These are phyloP conservation scores for Cutaneotrichosporon sp. DNA, from an alignment of 1,284 basidiomycete genomes.

Conservation along the genomic window DNA sequence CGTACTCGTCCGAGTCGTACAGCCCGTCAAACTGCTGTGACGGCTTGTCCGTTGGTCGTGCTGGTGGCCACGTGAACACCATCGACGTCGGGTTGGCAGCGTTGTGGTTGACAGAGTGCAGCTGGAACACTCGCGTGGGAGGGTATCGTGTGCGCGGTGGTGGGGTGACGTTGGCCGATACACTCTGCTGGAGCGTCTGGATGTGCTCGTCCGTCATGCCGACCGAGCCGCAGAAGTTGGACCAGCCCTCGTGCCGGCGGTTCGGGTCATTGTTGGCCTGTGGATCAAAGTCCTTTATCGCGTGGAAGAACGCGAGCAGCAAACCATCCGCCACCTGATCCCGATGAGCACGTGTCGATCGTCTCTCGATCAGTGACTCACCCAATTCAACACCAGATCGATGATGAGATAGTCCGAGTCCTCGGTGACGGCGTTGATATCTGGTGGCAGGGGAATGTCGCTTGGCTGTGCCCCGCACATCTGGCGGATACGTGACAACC, in stretches of 20 bases:
- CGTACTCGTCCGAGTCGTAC: slow-evolving; percentile 78
- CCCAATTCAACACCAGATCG: slow-evolving; percentile 93
- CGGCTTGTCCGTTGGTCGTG: slow-evolving; percentile 33
- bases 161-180: slow-evolving; percentile 29
- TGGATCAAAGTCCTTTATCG: slow-evolving; percentile 63
- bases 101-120: slow-evolving; percentile 27
- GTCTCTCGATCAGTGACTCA: slow-evolving; percentile 24
- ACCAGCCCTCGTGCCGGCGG: slow-evolving; percentile 73
- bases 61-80: slow-evolving; percentile 82
- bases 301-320: slow-evolving; percentile 93
- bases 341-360: slow-evolving; percentile 5
- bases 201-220: slow-evolving; percentile 45
- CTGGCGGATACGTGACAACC: slow-evolving; percentile 55
- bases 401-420: slow-evolving; percentile 83
- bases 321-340: slow-evolving; percentile 71
- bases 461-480: slow-evolving; percentile 54
- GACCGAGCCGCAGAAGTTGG: slow-evolving; percentile 90
- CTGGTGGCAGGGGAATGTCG: slow-evolving; percentile 49
- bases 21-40: slow-evolving; percentile 57
- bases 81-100: slow-evolving; percentile 24
- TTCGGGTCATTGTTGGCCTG: slow-evolving; percentile 74
- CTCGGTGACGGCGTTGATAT: slow-evolving; percentile 67
- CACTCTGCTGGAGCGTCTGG: slow-evolving; percentile 35
- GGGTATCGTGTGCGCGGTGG: slow-evolving; percentile 36
- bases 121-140: slow-evolving; percentile 52